These are phyloP conservation scores for Monilinia polystroma DNA, from an alignment of 2,329 filamentous ascomycete genomes.

Conservation along the genomic window DNA sequence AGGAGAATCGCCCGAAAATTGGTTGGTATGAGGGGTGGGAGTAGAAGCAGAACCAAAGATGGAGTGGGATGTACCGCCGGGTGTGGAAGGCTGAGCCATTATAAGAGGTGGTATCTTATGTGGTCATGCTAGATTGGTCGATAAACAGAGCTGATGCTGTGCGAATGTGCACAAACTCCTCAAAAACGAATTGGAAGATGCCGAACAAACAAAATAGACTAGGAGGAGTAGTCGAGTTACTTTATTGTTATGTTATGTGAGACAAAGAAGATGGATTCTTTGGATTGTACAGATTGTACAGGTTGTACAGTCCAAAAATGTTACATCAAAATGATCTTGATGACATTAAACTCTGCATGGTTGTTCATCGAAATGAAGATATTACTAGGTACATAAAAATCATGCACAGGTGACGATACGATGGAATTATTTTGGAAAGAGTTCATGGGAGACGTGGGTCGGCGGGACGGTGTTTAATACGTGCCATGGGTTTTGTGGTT, in stretches of 20 bases:
- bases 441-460: constrained; percentile 8
- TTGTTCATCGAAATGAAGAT: not conserved
- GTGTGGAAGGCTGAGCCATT: constrained; percentile 50
- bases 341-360: constrained; percentile 7
- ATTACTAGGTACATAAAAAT: not conserved
- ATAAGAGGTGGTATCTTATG: constrained; percentile 23
- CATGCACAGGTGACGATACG: constrained; percentile 18
- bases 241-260: not conserved
- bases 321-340: constrained; percentile 13
- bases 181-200: constrained; percentile 1
- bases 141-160: constrained; percentile 15
- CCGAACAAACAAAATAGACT: not conserved
- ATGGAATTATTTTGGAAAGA: constrained; percentile 3
- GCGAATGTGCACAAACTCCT: constrained; percentile 17
- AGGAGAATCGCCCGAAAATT: constrained; percentile 27
- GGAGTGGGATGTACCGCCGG: constrained; percentile 44
- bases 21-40: constrained; percentile 25
- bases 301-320: not conserved
- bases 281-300: not conserved
- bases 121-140: constrained; percentile 28
- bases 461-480: constrained; percentile 13
- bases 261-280: not conserved
- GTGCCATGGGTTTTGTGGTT: constrained; percentile 5
- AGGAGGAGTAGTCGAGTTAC: not conserved
- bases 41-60: constrained; percentile 48